Evolutionary conservation across 441 rosid genomes (phyloP).

Genomic region (Geranium incanum): DNA sequence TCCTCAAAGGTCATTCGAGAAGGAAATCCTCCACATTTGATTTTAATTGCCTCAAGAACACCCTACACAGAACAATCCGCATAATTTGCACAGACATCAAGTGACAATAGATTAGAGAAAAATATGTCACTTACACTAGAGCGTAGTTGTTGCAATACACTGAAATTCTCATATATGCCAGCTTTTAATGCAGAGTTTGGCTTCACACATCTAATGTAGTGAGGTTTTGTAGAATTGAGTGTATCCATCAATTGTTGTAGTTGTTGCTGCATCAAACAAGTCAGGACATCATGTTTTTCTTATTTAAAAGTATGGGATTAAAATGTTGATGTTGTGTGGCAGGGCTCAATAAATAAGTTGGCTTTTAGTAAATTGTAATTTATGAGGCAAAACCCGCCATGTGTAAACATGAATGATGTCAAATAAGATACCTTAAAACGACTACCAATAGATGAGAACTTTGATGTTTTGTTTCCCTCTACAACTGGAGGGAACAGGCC

Average conservation of each 20-base stretch:
- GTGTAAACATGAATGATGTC: slow-evolving; percentile 12
- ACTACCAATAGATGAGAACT: slow-evolving; percentile 92
- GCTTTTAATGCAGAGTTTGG: slow-evolving; percentile 89
- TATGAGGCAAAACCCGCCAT: slow-evolving; percentile 15
- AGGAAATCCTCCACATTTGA: slow-evolving; percentile 92
- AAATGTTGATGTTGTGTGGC: slow-evolving; percentile 11
- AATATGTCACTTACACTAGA: slow-evolving; percentile 71
- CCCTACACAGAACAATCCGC: slow-evolving; percentile 43
- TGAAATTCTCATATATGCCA: slow-evolving; percentile 85
- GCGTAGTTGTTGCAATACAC: slow-evolving; percentile 90
- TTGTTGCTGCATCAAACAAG: slow-evolving; percentile 60
- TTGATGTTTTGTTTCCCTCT: slow-evolving; percentile 82
- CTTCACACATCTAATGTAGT: slow-evolving; percentile 95
- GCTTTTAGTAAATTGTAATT: slow-evolving; percentile 3
- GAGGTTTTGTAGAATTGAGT: slow-evolving; percentile 90
- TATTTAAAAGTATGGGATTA: slow-evolving; percentile 16
- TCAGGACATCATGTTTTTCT: slow-evolving; percentile 24
- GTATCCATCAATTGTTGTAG: slow-evolving; percentile 86
- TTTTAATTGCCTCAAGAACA: slow-evolving; percentile 96
- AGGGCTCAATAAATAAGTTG: slow-evolving; percentile 14
- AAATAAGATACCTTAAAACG: slow-evolving; percentile 72
- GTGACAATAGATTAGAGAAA: slow-evolving; percentile 1
- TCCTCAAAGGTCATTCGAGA: slow-evolving; percentile 89
- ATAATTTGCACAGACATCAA: neutral
- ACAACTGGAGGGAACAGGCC: slow-evolving; percentile 89